Evolutionary conservation across 1,139 yeast species (phyloP).

Genomic region (Saccharomyces hybrid): DNA sequence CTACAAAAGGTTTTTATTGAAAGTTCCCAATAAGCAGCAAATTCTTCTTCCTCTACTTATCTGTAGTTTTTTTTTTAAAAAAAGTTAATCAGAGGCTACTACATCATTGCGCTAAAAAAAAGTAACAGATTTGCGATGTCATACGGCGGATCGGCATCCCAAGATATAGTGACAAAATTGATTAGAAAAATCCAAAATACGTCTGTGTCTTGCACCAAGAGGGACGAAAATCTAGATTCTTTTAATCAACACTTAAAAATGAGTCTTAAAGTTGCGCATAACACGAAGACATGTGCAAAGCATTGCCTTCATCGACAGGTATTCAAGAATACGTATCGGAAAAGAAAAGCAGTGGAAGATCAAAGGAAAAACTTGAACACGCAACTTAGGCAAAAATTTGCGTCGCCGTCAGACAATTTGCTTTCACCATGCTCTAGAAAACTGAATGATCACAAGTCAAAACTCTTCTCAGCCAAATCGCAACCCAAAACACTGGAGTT

Average conservation of each 20-base stretch:
- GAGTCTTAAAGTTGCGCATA: background rate
- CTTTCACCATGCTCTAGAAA: conserved; percentile 53
- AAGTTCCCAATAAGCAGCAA: background rate
- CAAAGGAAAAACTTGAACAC: conserved; percentile 6
- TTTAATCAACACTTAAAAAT: background rate
- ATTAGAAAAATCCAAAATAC: background rate
- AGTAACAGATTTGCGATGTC: background rate
- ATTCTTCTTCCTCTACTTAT: background rate
- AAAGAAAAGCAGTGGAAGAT: conserved; percentile 4
- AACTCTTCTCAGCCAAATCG: conserved; percentile 22
- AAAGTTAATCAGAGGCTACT: background rate
- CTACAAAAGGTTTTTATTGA: background rate
- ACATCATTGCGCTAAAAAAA: background rate
- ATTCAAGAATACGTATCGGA: background rate
- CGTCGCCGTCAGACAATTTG: conserved; percentile 51
- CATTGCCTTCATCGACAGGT: background rate
- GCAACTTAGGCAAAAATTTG: conserved; percentile 30
- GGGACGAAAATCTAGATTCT: background rate
- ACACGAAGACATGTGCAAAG: background rate
- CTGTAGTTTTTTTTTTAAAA: background rate
- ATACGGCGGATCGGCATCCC: background rate
- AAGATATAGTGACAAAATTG: background rate
- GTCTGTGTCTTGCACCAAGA: background rate
- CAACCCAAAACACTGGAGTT: conserved; percentile 28
- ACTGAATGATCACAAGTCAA: conserved; percentile 40